Base-by-base conservation (phyloP, 192 early-diverging fungal species). In the Backusella australiensis region DNA sequence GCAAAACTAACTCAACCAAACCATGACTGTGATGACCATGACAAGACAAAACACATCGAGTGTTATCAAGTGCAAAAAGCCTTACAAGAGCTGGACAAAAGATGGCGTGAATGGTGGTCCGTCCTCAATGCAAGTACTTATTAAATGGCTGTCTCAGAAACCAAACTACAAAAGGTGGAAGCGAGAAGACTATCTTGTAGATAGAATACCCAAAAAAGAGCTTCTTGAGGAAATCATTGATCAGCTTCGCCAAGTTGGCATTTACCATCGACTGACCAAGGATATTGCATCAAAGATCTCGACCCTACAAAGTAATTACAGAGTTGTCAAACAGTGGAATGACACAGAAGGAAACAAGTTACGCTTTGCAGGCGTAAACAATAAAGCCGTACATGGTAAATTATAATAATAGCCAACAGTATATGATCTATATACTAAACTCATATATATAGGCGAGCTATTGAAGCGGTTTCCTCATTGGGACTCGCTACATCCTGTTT, bases 51-150 rank as follows among this genome's bases (percentile, higher is more conserved):
- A 4, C 56, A 12, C 56, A 29, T 14, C 56, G n/a, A 63, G 9
- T 26, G 26, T 63, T 29, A 63, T 63, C 56, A 72, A 72, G 29
- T 42, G 29, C 23, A 74, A 74, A 35, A 74, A 74, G 12, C 73
- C 73, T 26, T 74, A 74, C 56, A 74, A 74, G 38, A 74, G 73
- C 15, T 74, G 73, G 73, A 32, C 63, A 42, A 74, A 74, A 67
- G 73, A 74, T 23, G 63, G 73, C 1, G 38, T 74, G 8, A 35
- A 74, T 65, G 36, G 36, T 29, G 73, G 73, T 6, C 73, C 73
- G 12, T 65, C 53, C 11, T 74, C 73, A 14, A 74, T 74, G 59
- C 56, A 74, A 65, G 36, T 74, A 17, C 73, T 74, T 14, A 44
- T 74, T 15, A 41, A 65, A 19, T 74, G 73, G 73, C 11, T 74